Base-by-base conservation (phyloP, 805 yeast species). In the Candida jianshihensis region DNA sequence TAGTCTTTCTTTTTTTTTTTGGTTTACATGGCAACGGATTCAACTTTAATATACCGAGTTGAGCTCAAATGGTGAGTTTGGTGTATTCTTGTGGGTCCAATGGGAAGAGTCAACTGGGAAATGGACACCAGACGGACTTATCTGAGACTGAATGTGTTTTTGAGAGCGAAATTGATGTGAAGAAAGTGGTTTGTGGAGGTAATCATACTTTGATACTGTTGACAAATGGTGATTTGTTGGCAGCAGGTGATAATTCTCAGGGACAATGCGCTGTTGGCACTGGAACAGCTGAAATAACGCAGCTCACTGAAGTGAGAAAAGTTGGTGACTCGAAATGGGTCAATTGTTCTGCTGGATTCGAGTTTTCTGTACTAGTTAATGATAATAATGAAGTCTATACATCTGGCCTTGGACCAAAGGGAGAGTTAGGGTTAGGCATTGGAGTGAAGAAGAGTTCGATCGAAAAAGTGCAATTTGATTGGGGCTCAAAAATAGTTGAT, bases 81-180 rank as follows among this genome's bases (percentile, higher is more conserved):
- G 53, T 78, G 3, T 64, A 68, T 24, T 65, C 77, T 1, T 77
- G 92, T 53, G 97, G 97, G 0, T 87, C 96, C 2, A 89, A 89
- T 57, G 96, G 96, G 2, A 65, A 61, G 25, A 74, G 56, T 39
- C 97, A 89, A 53, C 67, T 89, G 32, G 94, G 96, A 27, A 54
- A 68, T 26, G 69, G 66, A 6, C 59, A 76, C 43, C 57, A 60
- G 25, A 70, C 69, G 2, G 97, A 81, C 54, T 38, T 60, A 8
- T 46, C 55, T 17, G 43, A 34, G 10, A 57, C 70, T 14, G 36
- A 37, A 15, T 18, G 21, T 2, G 51, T 48, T 18, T 39, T 26
- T 33, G 34, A 7, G 15, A 17, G 22, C 2, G 40, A 28, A 31
- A 39, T 13, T 7, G 39, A 35, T n/a, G 70, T 78, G 0, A 36